Evolutionary conservation across 805 yeast genomes (phyloP).

Genomic region (Candida maris): DNA sequence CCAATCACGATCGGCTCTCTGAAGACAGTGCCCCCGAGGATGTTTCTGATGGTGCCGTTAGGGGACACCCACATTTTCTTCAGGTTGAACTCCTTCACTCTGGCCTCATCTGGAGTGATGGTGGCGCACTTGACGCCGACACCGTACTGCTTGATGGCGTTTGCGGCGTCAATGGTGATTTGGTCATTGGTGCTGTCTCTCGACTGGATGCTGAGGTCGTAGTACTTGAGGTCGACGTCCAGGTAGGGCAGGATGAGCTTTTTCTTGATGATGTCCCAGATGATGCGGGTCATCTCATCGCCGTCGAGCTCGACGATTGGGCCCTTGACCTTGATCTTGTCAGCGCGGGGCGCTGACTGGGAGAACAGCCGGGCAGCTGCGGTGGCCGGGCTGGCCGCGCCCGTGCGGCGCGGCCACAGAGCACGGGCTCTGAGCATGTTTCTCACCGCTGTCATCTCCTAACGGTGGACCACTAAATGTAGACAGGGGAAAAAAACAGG

Average conservation of each 20-base stretch:
- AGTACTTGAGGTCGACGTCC: conserved; percentile 71
- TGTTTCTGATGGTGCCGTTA: conserved; percentile 80
- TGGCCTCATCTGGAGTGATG: conserved; percentile 77
- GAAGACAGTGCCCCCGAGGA: conserved; percentile 78
- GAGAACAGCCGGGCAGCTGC: conserved; percentile 27
- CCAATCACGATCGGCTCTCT: conserved; percentile 77
- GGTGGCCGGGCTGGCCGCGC: not conserved
- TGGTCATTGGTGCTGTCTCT: conserved; percentile 71
- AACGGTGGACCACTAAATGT: too few relatives aligned
- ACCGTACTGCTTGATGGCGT: conserved; percentile 69
- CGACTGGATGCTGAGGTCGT: conserved; percentile 64
- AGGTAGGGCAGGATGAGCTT: conserved; percentile 65
- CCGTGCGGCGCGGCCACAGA: too few relatives aligned
- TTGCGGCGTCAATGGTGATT: conserved; percentile 74
- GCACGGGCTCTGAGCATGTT: too few relatives aligned
- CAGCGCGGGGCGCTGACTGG: conserved; percentile 25
- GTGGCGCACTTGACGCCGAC: conserved; percentile 86
- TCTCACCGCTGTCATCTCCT: too few relatives aligned
- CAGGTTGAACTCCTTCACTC: conserved; percentile 70
- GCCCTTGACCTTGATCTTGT: conserved; percentile 63
- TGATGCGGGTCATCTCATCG: conserved; percentile 84
- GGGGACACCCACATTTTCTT: conserved; percentile 86
- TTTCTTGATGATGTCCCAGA: conserved; percentile 72
- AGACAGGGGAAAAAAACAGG: too few relatives aligned
- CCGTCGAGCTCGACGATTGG: conserved; percentile 82